Evolutionary conservation across 495 filamentous ascomycete genomes (phyloP).

Genomic region (Penicillium coffeae): DNA sequence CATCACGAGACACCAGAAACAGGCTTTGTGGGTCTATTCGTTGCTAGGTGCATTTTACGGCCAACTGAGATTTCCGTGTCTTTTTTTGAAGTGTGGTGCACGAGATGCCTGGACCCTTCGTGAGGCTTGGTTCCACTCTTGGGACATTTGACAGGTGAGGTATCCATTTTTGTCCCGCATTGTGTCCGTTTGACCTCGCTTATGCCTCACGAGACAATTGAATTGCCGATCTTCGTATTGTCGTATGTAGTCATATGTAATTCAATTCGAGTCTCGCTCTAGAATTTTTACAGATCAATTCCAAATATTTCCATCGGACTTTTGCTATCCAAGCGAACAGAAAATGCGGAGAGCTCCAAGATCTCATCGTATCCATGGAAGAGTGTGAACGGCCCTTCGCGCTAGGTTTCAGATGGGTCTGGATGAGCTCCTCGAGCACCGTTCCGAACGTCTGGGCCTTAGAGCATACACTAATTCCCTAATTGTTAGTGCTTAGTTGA

Average conservation of each 20-base stretch:
- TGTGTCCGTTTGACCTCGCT: too few relatives aligned
- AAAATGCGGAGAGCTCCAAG: too few relatives aligned
- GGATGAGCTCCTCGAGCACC: not conserved
- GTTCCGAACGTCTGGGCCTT: not conserved
- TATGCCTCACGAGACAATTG: too few relatives aligned
- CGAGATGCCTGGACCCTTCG: too few relatives aligned
- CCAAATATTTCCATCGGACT: too few relatives aligned
- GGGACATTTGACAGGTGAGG: not conserved
- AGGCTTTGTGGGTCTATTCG: not conserved
- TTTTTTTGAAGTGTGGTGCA: not conserved
- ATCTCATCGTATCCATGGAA: too few relatives aligned
- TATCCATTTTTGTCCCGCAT: not conserved
- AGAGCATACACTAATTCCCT: not conserved
- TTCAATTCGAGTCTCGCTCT: too few relatives aligned
- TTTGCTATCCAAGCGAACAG: too few relatives aligned
- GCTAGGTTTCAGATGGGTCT: not conserved
- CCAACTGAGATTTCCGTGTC: not conserved
- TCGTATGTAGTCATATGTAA: not conserved
- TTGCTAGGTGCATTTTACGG: not conserved
- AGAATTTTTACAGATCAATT: too few relatives aligned
- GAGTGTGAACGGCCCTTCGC: not conserved
- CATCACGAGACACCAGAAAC: not conserved
- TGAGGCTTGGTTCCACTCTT: not conserved
- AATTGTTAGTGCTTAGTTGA: not conserved
- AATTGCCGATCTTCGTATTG: too few relatives aligned